Conservation (phyloP, 140 eudicot genomes). For the Senecio squalidus region DNA sequence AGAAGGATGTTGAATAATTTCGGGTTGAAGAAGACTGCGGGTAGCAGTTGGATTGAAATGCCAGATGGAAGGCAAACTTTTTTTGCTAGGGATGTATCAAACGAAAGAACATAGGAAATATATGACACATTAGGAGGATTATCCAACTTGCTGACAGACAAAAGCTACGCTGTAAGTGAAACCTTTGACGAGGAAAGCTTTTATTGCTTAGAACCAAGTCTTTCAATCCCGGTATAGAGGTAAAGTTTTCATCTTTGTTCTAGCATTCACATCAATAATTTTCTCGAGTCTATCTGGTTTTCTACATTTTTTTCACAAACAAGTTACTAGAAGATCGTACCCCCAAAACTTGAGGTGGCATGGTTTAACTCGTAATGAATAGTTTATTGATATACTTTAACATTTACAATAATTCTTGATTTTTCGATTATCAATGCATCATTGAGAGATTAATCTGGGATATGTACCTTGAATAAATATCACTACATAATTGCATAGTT, state of each 20-base stretch:
- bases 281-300: neutral
- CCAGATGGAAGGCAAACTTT: slow-evolving; percentile 39
- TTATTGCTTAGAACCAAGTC: slow-evolving; percentile 13
- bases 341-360: neutral
- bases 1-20: slow-evolving; percentile 33
- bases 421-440: slow-evolving; percentile 11
- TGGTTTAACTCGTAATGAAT: neutral
- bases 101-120: slow-evolving; percentile 34
- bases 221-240: slow-evolving; percentile 11
- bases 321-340: neutral
- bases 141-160: slow-evolving; percentile 29
- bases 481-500: slow-evolving; percentile 4
- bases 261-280: no score
- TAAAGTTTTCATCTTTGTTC: slow-evolving; percentile 24
- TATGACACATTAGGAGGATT: slow-evolving; percentile 30
- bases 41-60: slow-evolving; percentile 63
- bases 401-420: slow-evolving; percentile 1
- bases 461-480: slow-evolving; percentile 22
- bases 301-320: neutral
- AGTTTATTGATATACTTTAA: neutral
- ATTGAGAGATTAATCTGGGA: slow-evolving; percentile 28
- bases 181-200: slow-evolving; percentile 22
- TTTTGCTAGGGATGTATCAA: slow-evolving; percentile 37
- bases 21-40: slow-evolving; percentile 66
- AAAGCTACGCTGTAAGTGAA: slow-evolving; percentile 30